Base-by-base conservation (phyloP, 148 eudicot species). In the Rhododendron henanense region DNA sequence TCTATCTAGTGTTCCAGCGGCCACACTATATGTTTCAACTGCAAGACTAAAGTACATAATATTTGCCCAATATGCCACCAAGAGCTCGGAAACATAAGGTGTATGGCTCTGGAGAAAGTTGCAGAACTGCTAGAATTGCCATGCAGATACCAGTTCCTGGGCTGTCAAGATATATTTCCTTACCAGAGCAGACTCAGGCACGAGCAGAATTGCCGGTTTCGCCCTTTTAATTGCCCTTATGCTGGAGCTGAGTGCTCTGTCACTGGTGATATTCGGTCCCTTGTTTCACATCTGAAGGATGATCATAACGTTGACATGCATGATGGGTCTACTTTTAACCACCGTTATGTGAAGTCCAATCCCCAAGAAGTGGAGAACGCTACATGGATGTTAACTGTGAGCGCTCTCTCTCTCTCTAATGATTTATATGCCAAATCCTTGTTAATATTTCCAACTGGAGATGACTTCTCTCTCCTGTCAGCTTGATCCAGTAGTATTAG, bases 61-160 rank as follows among this genome's bases (percentile, higher is more conserved):
- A 50, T 83, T 51, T 94, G 96, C 90, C 96, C 96, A 39, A 90
- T 90, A 25, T 92, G 96, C 85, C 90, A 93, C 59, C 87, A 86
- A 71, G 92, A 90, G 84, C 94, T 92, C 78, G 94, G 95, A 53
- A 91, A 94, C 87, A 94, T 93, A 84, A 91, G 96, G 89, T 94
- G 96, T 85, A 81, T 92, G 87, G 96, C 96, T 50, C 86, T 94
- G 91, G 96, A 94, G 88, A 91, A 91, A 85, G 91, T 94, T 35
- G 93, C 95, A 19, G 94, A 93, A 82, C 88, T 92, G 73, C 89
- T 94, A 21, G 95, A 93, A 69, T 71, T 92, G 83, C 92, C 94
- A 31, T 94, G 96, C 88, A 88, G 69, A 86, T 90, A 87, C 89
- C 89, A 90, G 44, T 28, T 21, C n/a, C 84, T 90, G 59, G 95